Evolutionary conservation across 1,284 basidiomycete genomes (phyloP), one percentile per base, ranked within the genome.

Genomic region (Mycosarcoma maydis): DNA sequence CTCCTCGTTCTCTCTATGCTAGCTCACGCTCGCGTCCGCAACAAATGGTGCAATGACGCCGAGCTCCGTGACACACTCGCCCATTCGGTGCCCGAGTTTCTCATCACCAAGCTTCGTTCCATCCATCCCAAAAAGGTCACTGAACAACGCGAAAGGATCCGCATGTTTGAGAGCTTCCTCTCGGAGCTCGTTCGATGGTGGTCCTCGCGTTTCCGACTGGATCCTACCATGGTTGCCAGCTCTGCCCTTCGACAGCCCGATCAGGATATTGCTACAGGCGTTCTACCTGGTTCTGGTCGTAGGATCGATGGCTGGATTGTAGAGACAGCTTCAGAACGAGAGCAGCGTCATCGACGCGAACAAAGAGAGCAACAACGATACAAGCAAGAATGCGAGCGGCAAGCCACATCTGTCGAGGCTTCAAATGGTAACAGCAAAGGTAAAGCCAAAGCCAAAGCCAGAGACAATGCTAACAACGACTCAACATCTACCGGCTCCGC

Each of bases 21-120:
- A 2, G 87, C 88, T 4, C 92, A 90, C 76, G 89, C 90, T 4
- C 84, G 86, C 29, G 84, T 88, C 14, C 87, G 95, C 40, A 98
- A 98, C 81, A 85, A 84, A 50, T 94, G 91, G 90, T 82, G 93
- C 17, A 94, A 92, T 62, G 91, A 97, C 76, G 83, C 84, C 1
- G 83, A 92, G 3, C 85, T 98, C 11, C 92, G 95, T 76, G 77
- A 77, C 44, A 61, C 68, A 4, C 66, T 81, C 23, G 72, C 70
- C 30, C 55, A 74, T 6, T 51, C 58, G 19, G 71, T 76, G 6
- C 80, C 80, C 0, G 62, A 67, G 26, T 50, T 66, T 17, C 68
- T 80, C 20, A 57, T 75, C 40, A 70, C 71, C 43, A 77, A 78
- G 51, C 62, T 80, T 19, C 56, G 69, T 13, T 59, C 72, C 8